These are phyloP conservation scores for Myriangium duriaei DNA, from an alignment of 2,329 filamentous ascomycete species.

Conservation along the genomic window DNA sequence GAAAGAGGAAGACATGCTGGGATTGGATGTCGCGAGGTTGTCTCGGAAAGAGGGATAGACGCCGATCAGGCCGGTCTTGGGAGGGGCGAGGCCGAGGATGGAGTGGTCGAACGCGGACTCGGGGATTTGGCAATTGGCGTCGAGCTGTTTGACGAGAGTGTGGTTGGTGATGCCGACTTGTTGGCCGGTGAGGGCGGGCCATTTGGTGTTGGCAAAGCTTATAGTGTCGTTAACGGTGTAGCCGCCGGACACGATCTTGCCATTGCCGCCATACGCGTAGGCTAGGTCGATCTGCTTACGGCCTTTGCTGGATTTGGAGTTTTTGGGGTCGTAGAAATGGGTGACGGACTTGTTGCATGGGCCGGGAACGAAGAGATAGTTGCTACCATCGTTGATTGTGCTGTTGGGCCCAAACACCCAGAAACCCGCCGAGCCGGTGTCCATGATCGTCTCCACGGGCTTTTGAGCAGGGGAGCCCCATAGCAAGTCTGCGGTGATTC, in stretches of 20 bases:
- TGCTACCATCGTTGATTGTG: constrained; percentile 13
- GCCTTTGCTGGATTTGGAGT: constrained; percentile 1
- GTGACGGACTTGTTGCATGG: constrained; percentile 11
- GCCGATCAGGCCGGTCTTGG: constrained; percentile 13
- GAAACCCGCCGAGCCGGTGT: constrained; percentile 11
- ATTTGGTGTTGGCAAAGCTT: constrained; percentile 7
- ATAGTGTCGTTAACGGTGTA: constrained; percentile 8
- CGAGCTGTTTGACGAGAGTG: constrained; percentile 14
- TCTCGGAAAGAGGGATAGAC: constrained; percentile 22
- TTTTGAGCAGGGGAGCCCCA: constrained; percentile 10
- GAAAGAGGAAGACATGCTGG: constrained; percentile 19
- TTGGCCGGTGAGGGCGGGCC: constrained; percentile 16
- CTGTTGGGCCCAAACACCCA: constrained; percentile 12
- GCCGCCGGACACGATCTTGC: constrained; percentile 10
- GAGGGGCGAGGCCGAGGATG: constrained; percentile 22
- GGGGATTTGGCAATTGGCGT: constrained; percentile 13
- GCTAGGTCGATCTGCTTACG: neutral
- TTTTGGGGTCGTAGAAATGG: constrained; percentile 10
- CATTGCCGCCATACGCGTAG: constrained; percentile 11
- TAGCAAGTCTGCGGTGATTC: constrained; percentile 10
- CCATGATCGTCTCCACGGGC: constrained; percentile 9
- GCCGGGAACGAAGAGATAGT: constrained; percentile 7
- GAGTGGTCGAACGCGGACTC: constrained; percentile 15
- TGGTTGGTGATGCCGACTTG: constrained; percentile 19
- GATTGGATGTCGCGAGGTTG: constrained; percentile 21